Evolutionary conservation across 2,329 filamentous ascomycete species (phyloP), one percentile per base, ranked within the genome.

Genomic region (Penicillium sumatraense): DNA sequence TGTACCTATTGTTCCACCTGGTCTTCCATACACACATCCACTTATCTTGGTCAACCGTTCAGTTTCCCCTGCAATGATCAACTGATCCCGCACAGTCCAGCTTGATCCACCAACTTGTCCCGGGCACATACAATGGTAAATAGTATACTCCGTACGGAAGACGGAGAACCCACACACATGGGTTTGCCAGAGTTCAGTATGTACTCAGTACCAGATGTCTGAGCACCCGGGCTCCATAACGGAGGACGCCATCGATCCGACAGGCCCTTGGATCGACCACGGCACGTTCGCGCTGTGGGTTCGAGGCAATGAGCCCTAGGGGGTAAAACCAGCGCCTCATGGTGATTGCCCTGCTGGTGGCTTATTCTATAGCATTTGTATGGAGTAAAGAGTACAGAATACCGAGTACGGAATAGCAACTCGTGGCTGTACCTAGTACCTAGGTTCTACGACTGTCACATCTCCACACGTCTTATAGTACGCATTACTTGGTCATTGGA

Each of bases 231-330:
- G 38, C 44, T 54, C 51, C 54, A 57, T 57, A 54, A 47, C 51
- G 50, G 53, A 54, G 48, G 24, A 51, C 54, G 47, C 54, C 54
- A 57, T 51, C 51, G 33, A 54, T 23, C 54, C 44, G 41, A 46
- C 49, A 52, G 51, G 38, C 50, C 41, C 50, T 50, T 54, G 41
- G 49, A 53, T 54, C 56, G 48, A 49, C 56, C 36, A 53, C 56
- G 58, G 58, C 59, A 61, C 59, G 53, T 55, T 61, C 49, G 33
- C 49, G 49, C 48, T 3, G 42, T 50, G 54, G 54, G 20, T 44
- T 52, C 40, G 38, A 41, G 50, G 38, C 33, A 33, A 54, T 36
- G 16, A 18, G 10, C 24, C 36, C 14, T 14, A 26, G n/a, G 35
- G 29, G 47, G 47, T 49, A 24, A 49, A 31, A 40, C 47, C 16